Conservation (phyloP, 768 basidiomycete species). For the Leccinum aurantiacum region DNA sequence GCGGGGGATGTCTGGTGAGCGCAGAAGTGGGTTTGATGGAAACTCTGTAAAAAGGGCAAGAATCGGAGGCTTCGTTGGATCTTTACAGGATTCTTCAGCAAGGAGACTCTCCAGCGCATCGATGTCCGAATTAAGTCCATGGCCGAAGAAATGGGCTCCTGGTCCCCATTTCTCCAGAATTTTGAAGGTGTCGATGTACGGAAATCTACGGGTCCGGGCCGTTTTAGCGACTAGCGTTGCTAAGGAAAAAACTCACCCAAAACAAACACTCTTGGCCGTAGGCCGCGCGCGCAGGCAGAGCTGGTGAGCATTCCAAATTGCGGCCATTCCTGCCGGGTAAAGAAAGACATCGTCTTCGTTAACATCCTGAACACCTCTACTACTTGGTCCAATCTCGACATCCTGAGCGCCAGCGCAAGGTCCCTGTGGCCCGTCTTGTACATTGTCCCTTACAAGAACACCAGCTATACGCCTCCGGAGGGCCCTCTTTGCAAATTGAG, state of each 20-base stretch:
- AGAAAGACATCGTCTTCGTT: slow-evolving; percentile 88
- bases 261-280: slow-evolving; percentile 83
- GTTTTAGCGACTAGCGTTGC: not conserved
- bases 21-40: slow-evolving; percentile 91
- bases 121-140: slow-evolving; percentile 74
- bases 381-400: slow-evolving; percentile 57
- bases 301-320: slow-evolving; percentile 91
- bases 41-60: slow-evolving; percentile 90
- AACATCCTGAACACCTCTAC: slow-evolving; percentile 65
- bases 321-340: slow-evolving; percentile 87
- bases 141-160: slow-evolving; percentile 86
- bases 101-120: slow-evolving; percentile 69
- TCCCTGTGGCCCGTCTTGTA: slow-evolving; percentile 32
- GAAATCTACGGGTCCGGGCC: slow-evolving; percentile 57
- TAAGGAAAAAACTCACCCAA: slow-evolving; percentile 62
- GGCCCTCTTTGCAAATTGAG: slow-evolving; percentile 79
- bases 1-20: slow-evolving; percentile 75
- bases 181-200: slow-evolving; percentile 94
- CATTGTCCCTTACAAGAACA: slow-evolving; percentile 63
- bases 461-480: slow-evolving; percentile 90
- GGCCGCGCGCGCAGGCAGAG: slow-evolving; percentile 53
- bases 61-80: slow-evolving; percentile 54
- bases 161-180: slow-evolving; percentile 95
- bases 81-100: slow-evolving; percentile 38
- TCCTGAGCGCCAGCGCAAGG: slow-evolving; percentile 47